Conservation (phyloP, 2,329 filamentous ascomycete genomes). For the Lachnellula subtilissima region DNA sequence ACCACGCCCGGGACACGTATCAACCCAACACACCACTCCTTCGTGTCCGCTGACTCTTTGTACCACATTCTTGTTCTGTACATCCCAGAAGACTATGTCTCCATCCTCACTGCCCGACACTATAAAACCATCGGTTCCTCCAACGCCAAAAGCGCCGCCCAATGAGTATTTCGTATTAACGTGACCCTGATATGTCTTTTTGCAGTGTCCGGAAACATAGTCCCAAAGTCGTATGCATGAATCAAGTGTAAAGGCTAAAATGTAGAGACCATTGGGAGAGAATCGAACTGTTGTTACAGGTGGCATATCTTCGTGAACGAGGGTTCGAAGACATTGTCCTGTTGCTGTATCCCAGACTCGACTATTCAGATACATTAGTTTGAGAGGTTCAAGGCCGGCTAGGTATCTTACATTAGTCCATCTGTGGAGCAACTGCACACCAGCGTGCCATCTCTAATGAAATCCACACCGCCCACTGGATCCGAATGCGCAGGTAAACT, state of each 20-base stretch:
- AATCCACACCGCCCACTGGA: slow-evolving; percentile 89
- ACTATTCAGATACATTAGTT: slow-evolving; percentile 35
- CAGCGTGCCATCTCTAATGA: slow-evolving; percentile 85
- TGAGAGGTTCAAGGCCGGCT: background rate
- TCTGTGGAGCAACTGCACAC: slow-evolving; percentile 90
- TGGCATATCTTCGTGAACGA: slow-evolving; percentile 95
- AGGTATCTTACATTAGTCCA: slow-evolving; percentile 64
- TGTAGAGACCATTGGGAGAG: slow-evolving; percentile 87
- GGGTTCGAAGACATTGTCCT: slow-evolving; percentile 88
- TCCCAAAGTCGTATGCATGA: slow-evolving; percentile 90
- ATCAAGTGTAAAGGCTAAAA: slow-evolving; percentile 89
- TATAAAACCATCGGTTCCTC: slow-evolving; percentile 56
- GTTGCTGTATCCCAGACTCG: slow-evolving; percentile 95
- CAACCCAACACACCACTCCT: slow-evolving; percentile 63
- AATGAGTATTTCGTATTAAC: slow-evolving; percentile 78
- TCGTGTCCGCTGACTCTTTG: slow-evolving; percentile 57
- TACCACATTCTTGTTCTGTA: slow-evolving; percentile 75
- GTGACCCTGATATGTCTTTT: slow-evolving; percentile 97
- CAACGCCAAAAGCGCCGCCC: slow-evolving; percentile 75
- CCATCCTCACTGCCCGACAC: slow-evolving; percentile 86
- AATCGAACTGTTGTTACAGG: slow-evolving; percentile 87
- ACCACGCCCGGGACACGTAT: slow-evolving; percentile 50
- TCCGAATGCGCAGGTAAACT: slow-evolving; percentile 92
- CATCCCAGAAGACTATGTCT: slow-evolving; percentile 82
- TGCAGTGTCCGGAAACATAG: slow-evolving; percentile 82